Base-by-base conservation (phyloP, 495 filamentous ascomycete genomes). In the Aspergillus panamensis region DNA sequence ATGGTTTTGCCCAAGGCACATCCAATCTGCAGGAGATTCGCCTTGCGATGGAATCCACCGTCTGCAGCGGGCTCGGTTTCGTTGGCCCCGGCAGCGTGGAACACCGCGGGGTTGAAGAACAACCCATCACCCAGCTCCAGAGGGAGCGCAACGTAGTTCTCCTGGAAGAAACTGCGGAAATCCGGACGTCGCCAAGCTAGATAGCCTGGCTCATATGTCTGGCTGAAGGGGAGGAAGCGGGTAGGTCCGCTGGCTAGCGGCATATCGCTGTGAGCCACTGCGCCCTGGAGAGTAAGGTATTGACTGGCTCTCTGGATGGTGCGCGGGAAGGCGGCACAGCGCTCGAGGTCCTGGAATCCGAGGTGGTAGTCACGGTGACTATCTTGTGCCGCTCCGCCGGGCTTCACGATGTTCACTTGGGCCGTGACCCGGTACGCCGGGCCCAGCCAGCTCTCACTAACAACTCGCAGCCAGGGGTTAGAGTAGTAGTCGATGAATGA, bases 301-400 rank as follows among this genome's bases (percentile, higher is more conserved):
- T 77, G 77, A 19, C 68, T 74, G 0, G 78, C 70, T 0, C 69
- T 43, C 32, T 85, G 82, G 57, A 72, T 70, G 1, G 66, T 63
- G 6, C 63, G 66, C 8, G 81, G 82, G 62, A 69, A 81, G 14
- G 56, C 61, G 8, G 53, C 45, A 60, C 68, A 64, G 62, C 62
- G 48, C 47, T 70, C 58, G 51, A 65, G 47, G 35, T 71, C 76
- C 62, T 80, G 74, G 69, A 84, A 82, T 0, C 81, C 80, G 16
- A 84, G 74, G 60, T 84, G 82, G 65, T 82, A 83, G 62, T 84
- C 82, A 30, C 81, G 72, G 62, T 84, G 81, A n/a, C 63, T 50
- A 25, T 73, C 69, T 58, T 84, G 80, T 3, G 82, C 72, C 8
- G 69, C 66, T 4, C 78, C 77, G 48, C 80, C 77, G 1, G 82